Evolutionary conservation across 1,284 basidiomycete genomes (phyloP), one percentile per base, ranked within the genome.

Genomic region (Albatrellus sp.): DNA sequence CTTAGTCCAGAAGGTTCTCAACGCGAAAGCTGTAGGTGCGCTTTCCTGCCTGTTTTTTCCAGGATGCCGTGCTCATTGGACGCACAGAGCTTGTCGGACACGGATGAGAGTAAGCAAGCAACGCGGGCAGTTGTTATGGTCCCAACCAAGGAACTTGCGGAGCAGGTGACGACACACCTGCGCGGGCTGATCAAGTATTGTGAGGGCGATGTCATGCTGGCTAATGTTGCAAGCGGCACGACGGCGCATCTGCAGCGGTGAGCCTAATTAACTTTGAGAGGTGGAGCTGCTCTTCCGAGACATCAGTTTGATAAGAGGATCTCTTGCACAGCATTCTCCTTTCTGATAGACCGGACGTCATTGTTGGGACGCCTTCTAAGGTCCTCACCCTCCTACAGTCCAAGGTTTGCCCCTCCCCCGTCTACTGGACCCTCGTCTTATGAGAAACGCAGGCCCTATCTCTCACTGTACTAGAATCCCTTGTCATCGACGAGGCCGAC

Each of bases 401-500:
- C 20, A 90, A 88, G 65, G 81, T 82, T 31, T 5, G 60, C 38
- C 14, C 10, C 17, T 36, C 31, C 44, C 17, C 10, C 16, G 38
- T 12, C 29, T 43, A 29, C 31, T 28, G 17, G 17, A 19, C 33
- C 20, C 39, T 14, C 16, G 35, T 7, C 39, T 48, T 17, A 49
- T 35, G 10, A 29, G 24, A 28, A 34, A 40, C 29, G 1, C 52
- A 87, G 80, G 63, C 73, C 1, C 62, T 92, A 3, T 70, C 69
- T 2, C 61, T 88, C 0, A 57, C 68, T 19, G 69, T 66, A 0
- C 68, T 98, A 19, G 85, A 92, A 46, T 87, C 88, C 13, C 77
- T 99, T 12, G 89, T 96, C 16, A 91, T 99, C 48, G 96, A 99
- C 61, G 96, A 99, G 66, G 96, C 96, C 10, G 96, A 99, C 60